Evolutionary conservation across 257 asterid genomes (phyloP).

Genomic region (Misopates orontium): DNA sequence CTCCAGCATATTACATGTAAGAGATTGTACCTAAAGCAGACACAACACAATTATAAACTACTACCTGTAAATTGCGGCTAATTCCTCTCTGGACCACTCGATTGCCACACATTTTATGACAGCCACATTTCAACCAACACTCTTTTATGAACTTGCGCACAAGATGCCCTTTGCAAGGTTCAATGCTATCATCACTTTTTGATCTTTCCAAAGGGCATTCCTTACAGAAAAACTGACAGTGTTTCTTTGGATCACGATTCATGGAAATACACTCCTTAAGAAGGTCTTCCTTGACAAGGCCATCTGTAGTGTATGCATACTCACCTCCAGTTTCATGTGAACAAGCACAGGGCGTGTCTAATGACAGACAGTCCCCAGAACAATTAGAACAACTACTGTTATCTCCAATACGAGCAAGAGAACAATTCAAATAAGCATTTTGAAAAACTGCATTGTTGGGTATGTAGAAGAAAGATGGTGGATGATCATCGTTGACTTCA

Average conservation of each 20-base stretch:
- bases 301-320: conserved; percentile 81
- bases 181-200: conserved; percentile 49
- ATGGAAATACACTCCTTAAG: conserved; percentile 73
- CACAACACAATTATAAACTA: conserved; percentile 20
- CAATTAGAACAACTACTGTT: conserved; percentile 63
- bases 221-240: conserved; percentile 62
- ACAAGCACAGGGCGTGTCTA: conserved; percentile 71
- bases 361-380: conserved; percentile 70
- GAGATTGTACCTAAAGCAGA: conserved; percentile 7
- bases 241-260: conserved; percentile 72
- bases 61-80: conserved; percentile 71
- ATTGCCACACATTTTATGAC: conserved; percentile 80
- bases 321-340: conserved; percentile 73
- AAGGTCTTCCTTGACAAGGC: conserved; percentile 72
- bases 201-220: conserved; percentile 88
- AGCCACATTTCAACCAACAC: conserved; percentile 97
- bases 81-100: conserved; percentile 97
- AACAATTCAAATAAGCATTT: conserved; percentile 61
- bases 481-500: conserved; percentile 53
- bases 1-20: neutral
- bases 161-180: conserved; percentile 92
- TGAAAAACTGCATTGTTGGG: conserved; percentile 69
- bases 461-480: conserved; percentile 79
- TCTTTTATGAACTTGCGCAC: conserved; percentile 81
- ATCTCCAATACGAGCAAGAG: conserved; percentile 77